Percentiles rank a stretch among this genome's conserved stretches.
These are phyloP conservation scores for Sedum album DNA, from an alignment of 164 flowering plant species.

Conservation along the genomic window DNA sequence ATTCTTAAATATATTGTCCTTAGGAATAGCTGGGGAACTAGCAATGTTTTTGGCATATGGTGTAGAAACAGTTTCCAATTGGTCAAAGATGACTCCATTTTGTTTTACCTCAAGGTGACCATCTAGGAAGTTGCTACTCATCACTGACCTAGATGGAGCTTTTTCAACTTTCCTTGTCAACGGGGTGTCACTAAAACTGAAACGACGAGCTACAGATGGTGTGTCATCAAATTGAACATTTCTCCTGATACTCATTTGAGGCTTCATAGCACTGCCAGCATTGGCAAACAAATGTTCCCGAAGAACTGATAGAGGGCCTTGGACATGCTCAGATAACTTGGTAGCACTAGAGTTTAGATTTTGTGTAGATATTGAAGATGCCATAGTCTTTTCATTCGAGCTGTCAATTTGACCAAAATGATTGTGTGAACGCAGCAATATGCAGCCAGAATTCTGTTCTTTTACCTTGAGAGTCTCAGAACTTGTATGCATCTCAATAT, in stretches of 20 bases:
- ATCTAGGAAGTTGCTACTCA: constrained; percentile 17
- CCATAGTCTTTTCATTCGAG: constrained; percentile 15
- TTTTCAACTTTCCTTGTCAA: constrained; percentile 26
- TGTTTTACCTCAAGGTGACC: constrained; percentile 19
- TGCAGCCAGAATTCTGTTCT: constrained; percentile 23
- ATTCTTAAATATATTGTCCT: constrained; percentile 18
- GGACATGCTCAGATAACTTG: constrained; percentile 16
- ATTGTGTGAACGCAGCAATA: too few relatives aligned
- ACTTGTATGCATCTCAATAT: constrained; percentile 23
- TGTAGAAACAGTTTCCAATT: constrained; percentile 19
- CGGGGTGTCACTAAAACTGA: constrained; percentile 22
- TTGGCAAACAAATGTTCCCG: constrained; percentile 22
- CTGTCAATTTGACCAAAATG: too few relatives aligned
- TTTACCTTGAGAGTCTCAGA: constrained; percentile 19
- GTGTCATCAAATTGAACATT: constrained; percentile 27
- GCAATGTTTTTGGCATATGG: constrained; percentile 16
- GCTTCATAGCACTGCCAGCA: constrained; percentile 20
- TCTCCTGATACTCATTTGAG: constrained; percentile 18
- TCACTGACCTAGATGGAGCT: constrained; percentile 21
- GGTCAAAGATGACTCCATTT: constrained; percentile 20
- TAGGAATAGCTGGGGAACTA: constrained; percentile 21
- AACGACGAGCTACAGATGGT: constrained; percentile 17
- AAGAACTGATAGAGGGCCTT: constrained; percentile 25
- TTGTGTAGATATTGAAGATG: constrained; percentile 25
- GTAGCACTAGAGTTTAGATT: constrained; percentile 16